A percentile compares a stretch with the other conserved stretches of the same genome.
These are phyloP conservation scores for Lactifluus rugatus DNA, from an alignment of 768 basidiomycete species.

Conservation along the genomic window DNA sequence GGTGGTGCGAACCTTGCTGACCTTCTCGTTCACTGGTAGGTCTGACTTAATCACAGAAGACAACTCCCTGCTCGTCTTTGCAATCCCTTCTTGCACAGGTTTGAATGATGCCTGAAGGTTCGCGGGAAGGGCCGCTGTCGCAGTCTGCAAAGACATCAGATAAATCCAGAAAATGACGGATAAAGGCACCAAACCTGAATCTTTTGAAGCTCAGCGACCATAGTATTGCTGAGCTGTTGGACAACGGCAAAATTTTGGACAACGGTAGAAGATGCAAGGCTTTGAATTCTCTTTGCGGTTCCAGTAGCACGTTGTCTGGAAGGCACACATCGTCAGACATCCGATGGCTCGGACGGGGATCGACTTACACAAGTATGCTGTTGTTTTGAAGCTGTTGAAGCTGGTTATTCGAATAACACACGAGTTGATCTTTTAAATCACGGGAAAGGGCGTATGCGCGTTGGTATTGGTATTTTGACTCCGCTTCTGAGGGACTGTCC, in stretches of 20 bases:
- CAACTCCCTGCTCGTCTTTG: conserved; percentile 44
- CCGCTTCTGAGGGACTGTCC: conserved; percentile 38
- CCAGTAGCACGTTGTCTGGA: conserved; percentile 59
- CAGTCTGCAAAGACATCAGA: conserved; percentile 30
- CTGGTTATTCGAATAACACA: conserved; percentile 60
- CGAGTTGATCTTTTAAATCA: conserved; percentile 52
- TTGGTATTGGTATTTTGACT: conserved; percentile 68
- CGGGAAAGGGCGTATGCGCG: conserved; percentile 59
- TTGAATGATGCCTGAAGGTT: conserved; percentile 52
- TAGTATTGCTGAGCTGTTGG: conserved; percentile 50
- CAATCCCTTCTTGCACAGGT: conserved; percentile 46
- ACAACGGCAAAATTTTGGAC: conserved; percentile 31
- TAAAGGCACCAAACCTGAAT: conserved; percentile 31
- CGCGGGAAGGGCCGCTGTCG: conserved; percentile 41
- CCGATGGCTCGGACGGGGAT: neutral
- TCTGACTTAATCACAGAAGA: conserved; percentile 45
- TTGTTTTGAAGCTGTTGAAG: conserved; percentile 61
- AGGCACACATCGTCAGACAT: conserved; percentile 3
- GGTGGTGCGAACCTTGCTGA: conserved; percentile 42
- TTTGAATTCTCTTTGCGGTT: conserved; percentile 53
- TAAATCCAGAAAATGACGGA: neutral
- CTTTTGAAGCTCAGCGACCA: conserved; percentile 58
- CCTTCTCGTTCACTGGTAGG: conserved; percentile 53
- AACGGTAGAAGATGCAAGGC: conserved; percentile 48
- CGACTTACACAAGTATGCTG: conserved; percentile 49